Evolutionary conservation across 768 basidiomycete genomes (phyloP).

Genomic region (Leccinellum rugosiceps): DNA sequence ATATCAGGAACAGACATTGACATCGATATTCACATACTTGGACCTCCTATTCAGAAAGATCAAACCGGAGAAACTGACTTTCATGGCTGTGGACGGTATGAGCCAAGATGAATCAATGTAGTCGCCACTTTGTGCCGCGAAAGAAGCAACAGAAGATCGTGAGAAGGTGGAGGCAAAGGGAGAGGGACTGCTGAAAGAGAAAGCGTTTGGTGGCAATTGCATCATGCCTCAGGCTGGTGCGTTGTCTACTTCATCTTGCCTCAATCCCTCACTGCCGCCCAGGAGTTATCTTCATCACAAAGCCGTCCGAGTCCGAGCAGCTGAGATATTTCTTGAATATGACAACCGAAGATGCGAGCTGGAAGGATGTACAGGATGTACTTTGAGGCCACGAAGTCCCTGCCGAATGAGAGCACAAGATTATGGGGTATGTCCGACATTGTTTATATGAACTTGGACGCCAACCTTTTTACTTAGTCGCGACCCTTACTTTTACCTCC

Average conservation of each 20-base stretch:
- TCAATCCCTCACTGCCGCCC: background rate
- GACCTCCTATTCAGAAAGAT: constrained; percentile 97
- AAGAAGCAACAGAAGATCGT: constrained; percentile 82
- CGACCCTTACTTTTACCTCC: constrained; percentile 96
- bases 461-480: constrained; percentile 91
- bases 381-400: constrained; percentile 97
- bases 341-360: constrained; percentile 94
- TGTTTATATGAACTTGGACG: constrained; percentile 98
- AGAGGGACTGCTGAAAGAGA: constrained; percentile 87
- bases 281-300: constrained; percentile 96
- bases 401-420: constrained; percentile 99
- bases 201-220: constrained; percentile 97
- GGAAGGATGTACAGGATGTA: constrained; percentile 89
- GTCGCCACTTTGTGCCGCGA: constrained; percentile 91
- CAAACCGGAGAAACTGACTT: constrained; percentile 96
- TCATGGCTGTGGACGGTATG: constrained; percentile 99
- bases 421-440: constrained; percentile 98
- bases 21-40: constrained; percentile 95
- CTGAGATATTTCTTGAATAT: constrained; percentile 96
- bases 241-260: constrained; percentile 20
- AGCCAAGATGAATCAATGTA: constrained; percentile 99
- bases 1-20: constrained; percentile 93
- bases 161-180: constrained; percentile 88
- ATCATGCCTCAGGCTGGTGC: constrained; percentile 96
- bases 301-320: constrained; percentile 87